A percentile compares a stretch with the other conserved stretches of the same genome.
These are phyloP conservation scores for Dothiorella sarmentorum DNA, from an alignment of 2,329 filamentous ascomycete species.

Conservation along the genomic window DNA sequence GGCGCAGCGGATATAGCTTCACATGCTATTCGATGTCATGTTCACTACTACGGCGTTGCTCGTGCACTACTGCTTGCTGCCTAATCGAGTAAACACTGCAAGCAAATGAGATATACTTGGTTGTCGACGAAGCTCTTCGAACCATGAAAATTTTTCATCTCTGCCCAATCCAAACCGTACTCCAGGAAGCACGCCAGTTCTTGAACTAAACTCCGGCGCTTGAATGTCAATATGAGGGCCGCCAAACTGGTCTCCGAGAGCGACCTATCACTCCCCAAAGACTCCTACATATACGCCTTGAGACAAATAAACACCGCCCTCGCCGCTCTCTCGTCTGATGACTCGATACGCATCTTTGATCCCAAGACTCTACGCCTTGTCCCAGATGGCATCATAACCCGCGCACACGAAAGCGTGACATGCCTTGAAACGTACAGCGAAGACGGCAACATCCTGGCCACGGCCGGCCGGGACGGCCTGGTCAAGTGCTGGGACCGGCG, in stretches of 20 bases:
- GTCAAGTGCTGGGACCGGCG: slow-evolving; percentile 66
- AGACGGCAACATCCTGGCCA: slow-evolving; percentile 56
- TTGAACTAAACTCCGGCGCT: background rate
- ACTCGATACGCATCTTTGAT: slow-evolving; percentile 65
- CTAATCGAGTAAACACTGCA: background rate
- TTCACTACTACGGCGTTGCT: background rate
- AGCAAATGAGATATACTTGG: background rate
- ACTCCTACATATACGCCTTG: slow-evolving; percentile 40
- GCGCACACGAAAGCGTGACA: slow-evolving; percentile 61
- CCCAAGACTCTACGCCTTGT: slow-evolving; percentile 54
- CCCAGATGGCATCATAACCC: slow-evolving; percentile 45
- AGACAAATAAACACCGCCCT: slow-evolving; percentile 40
- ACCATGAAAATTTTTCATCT: slow-evolving; percentile 4
- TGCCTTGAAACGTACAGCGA: slow-evolving; percentile 57
- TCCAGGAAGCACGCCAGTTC: background rate
- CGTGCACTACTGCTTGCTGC: background rate
- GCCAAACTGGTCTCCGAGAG: slow-evolving; percentile 20
- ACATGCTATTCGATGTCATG: background rate
- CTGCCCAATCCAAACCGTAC: background rate
- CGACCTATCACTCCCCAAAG: slow-evolving; percentile 29
- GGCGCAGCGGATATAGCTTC: background rate
- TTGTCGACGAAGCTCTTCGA: background rate
- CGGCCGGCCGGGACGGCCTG: slow-evolving; percentile 68
- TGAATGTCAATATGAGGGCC: slow-evolving; percentile 5
- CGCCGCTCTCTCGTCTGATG: slow-evolving; percentile 66